Base-by-base conservation (phyloP, 108 stramenopile genomes). In the Pseudonitzschia delicatissima region DNA sequence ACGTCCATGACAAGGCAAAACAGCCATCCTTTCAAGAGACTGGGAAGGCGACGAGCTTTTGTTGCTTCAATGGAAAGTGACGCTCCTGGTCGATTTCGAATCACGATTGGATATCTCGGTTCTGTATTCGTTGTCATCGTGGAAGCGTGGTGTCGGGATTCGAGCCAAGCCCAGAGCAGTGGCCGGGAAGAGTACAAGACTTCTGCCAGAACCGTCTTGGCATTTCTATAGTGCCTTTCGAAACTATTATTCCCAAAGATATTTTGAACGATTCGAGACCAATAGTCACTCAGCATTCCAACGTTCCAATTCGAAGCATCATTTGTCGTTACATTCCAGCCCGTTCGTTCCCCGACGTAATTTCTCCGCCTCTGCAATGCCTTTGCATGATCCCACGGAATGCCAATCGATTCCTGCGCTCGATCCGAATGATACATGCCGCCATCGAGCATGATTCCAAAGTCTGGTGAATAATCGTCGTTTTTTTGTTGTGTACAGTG, bases 281-380 rank as follows among this genome's bases (percentile, higher is more conserved):
- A n/a, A n/a, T n/a, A n/a, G n/a, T n/a, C n/a, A n/a, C n/a, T n/a
- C n/a, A n/a, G n/a, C n/a, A n/a, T n/a, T 17, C 51, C 51, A 4
- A 21, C 28, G 13, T 11, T 21, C 17, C 7, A 11, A 26, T 15
- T 21, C 17, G 33, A 11, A 18, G 23, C 31, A 37, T 23, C 48
- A 44, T 31, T 7, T n/a, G 7, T n/a, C 17, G 2, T 23, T 23
- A 48, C 27, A 7, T 0, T 35, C 35, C 59, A 36, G 26, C 81
- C 81, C 31, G 81, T 82, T 37, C 81, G 64, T 70, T 52, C 37
- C 4, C 81, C 81, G 17, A 73, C 61, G 36, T 82, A 77, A 17
- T 36, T n/a, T 33, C 53, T 37, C n/a, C 72, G 59, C 42, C 62
- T 66, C 55, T 57, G 18, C 1, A 66, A 34, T 7, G 21, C 36